A percentile compares a stretch with the other conserved stretches of the same genome.
Evolutionary conservation across 305 asterid genomes (phyloP).

Genomic region (Fraxinus ornus): DNA sequence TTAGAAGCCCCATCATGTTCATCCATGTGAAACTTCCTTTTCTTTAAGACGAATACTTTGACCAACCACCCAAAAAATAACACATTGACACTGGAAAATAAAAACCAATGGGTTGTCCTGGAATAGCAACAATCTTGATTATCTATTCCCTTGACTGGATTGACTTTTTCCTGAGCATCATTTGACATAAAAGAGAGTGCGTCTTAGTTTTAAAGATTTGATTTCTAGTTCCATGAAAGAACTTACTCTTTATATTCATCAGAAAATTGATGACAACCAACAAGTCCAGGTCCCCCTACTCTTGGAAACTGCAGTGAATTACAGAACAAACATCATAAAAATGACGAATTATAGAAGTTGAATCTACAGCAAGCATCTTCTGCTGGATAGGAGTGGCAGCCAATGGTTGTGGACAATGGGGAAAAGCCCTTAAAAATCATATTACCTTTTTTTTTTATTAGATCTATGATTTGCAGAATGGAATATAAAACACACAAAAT

Average conservation of each 20-base stretch:
- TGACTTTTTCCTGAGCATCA: not conserved
- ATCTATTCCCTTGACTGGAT: not conserved
- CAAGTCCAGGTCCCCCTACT: conserved; percentile 90
- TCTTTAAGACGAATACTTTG: not conserved
- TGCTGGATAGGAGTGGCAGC: not conserved
- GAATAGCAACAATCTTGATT: not conserved
- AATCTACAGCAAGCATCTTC: not conserved
- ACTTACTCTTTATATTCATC: conserved; percentile 89
- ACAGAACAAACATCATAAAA: not conserved
- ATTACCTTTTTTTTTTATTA: not conserved
- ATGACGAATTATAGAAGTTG: not conserved
- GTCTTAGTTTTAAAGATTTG: not conserved
- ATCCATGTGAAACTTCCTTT: not conserved
- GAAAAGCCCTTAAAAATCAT: not conserved
- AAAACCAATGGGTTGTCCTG: not conserved
- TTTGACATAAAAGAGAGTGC: not conserved
- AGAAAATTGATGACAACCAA: conserved; percentile 62
- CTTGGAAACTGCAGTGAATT: conserved; percentile 69
- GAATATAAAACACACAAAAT: not conserved
- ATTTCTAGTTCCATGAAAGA: not conserved
- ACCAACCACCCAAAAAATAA: not conserved
- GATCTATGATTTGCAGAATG: not conserved
- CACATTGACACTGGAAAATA: not conserved
- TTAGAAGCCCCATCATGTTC: not conserved
- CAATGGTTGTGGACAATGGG: not conserved